Percentiles rank a stretch among this genome's conserved stretches.
These are phyloP conservation scores for Sphaerobolus stellatus DNA, from an alignment of 1,284 basidiomycete genomes.

Conservation along the genomic window DNA sequence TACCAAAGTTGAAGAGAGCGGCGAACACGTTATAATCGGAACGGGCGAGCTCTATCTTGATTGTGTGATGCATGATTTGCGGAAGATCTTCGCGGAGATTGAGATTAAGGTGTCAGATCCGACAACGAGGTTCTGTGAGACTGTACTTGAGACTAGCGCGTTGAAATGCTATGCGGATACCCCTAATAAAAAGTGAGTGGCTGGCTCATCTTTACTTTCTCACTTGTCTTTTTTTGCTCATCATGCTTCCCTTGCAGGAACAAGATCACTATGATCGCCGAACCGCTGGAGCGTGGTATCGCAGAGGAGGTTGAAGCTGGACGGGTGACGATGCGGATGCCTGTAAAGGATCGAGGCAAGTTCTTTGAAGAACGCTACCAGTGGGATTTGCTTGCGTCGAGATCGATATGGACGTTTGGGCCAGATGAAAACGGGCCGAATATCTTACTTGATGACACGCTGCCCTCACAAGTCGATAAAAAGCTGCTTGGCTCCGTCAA, in stretches of 20 bases:
- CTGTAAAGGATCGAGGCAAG: constrained; percentile 87
- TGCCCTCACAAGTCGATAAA: constrained; percentile 96
- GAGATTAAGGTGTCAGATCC: constrained; percentile 99
- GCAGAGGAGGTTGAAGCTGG: constrained; percentile 94
- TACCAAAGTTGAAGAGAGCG: constrained; percentile 98
- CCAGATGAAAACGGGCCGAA: constrained; percentile 95
- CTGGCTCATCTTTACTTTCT: constrained; percentile 4
- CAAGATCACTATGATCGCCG: constrained; percentile 96
- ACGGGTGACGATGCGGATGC: constrained; percentile 89
- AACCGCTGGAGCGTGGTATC: constrained; percentile 90
- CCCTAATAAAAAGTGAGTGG: constrained; percentile 91
- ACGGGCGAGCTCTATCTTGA: constrained; percentile 98
- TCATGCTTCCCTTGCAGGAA: constrained; percentile 72
- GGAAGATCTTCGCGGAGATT: constrained; percentile 92
- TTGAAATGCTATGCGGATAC: constrained; percentile 99
- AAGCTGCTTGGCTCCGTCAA: constrained; percentile 86
- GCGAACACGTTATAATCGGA: constrained; percentile 95
- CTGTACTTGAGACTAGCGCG: constrained; percentile 96
- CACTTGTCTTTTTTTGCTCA: constrained; percentile 14
- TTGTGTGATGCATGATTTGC: constrained; percentile 94
- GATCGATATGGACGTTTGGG: constrained; percentile 99
- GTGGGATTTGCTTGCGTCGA: constrained; percentile 96
- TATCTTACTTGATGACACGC: constrained; percentile 91
- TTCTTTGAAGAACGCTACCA: constrained; percentile 97
- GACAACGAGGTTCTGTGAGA: constrained; percentile 97